Conservation (phyloP, 306 rosid species). For the Leucaena leucocephala region DNA sequence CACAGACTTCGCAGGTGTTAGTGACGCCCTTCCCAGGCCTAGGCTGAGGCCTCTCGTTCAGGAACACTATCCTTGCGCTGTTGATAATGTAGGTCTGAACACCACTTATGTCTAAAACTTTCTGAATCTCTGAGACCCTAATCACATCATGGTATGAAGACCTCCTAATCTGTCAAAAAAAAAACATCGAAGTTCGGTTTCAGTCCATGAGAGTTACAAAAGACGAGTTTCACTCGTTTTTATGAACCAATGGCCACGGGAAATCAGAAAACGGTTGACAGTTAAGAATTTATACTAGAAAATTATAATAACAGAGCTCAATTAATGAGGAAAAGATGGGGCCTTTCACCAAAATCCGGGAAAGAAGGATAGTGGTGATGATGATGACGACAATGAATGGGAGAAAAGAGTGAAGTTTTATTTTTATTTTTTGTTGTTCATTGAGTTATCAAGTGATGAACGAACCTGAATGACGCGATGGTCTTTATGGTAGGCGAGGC, state of each 20-base stretch:
- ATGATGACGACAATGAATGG: background rate
- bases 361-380: slow-evolving; percentile 17
- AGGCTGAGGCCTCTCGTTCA: slow-evolving; percentile 77
- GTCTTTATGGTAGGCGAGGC: slow-evolving; percentile 76
- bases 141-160: slow-evolving; percentile 96
- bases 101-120: slow-evolving; percentile 78
- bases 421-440: slow-evolving; percentile 16
- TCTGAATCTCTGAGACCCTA: slow-evolving; percentile 90
- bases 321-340: background rate
- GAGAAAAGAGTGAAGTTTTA: background rate
- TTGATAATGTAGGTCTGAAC: slow-evolving; percentile 85
- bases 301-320: background rate
- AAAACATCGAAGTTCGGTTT: slow-evolving; percentile 4
- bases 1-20: slow-evolving; percentile 93
- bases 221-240: background rate
- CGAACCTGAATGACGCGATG: slow-evolving; percentile 88
- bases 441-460: background rate
- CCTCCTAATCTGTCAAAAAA: slow-evolving; percentile 67
- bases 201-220: background rate
- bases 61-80: slow-evolving; percentile 75
- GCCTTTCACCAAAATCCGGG: background rate
- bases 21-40: slow-evolving; percentile 91
- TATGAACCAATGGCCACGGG: background rate
- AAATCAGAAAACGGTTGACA: background rate
- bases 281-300: background rate